These are phyloP conservation scores for Leishmania amazonensis DNA, from an alignment of 208 protist species.

Conservation along the genomic window DNA sequence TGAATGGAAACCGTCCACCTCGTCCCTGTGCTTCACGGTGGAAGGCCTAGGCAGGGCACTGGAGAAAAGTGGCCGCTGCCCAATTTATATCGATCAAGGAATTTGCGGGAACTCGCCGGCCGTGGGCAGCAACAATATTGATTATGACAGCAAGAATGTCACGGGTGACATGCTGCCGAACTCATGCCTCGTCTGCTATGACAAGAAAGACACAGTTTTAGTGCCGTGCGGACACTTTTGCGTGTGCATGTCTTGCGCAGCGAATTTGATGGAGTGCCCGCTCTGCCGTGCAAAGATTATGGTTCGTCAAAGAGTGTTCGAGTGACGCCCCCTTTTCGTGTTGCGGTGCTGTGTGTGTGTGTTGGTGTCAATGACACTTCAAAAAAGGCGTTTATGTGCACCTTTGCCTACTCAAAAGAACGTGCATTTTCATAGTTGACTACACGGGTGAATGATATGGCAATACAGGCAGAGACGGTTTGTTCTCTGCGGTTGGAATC, in stretches of 20 bases:
- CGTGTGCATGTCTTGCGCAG: conserved; percentile 45
- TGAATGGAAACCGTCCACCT: conserved; percentile 47
- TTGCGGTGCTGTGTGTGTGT: neutral
- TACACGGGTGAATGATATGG: neutral
- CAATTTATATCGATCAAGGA: conserved; percentile 45
- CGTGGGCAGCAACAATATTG: neutral
- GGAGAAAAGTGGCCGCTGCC: conserved; percentile 39
- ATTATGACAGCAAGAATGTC: conserved; percentile 9
- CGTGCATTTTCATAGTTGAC: neutral
- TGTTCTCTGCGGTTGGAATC: neutral
- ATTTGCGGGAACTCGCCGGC: neutral
- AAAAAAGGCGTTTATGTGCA: no score
- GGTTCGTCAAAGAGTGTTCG: conserved; percentile 43
- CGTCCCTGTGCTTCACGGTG: conserved; percentile 38
- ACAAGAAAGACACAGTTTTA: conserved; percentile 44
- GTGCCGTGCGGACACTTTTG: conserved; percentile 69
- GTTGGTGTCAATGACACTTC: neutral
- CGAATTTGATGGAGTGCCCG: conserved; percentile 52
- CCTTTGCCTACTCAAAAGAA: neutral
- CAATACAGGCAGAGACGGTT: neutral
- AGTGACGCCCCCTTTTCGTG: neutral
- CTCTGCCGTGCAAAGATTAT: conserved; percentile 53
- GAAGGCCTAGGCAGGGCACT: conserved; percentile 33
- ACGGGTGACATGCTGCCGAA: conserved; percentile 20
- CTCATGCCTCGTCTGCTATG: conserved; percentile 51